Base-by-base conservation (phyloP, 257 asterid species). In the Plantago major region DNA sequence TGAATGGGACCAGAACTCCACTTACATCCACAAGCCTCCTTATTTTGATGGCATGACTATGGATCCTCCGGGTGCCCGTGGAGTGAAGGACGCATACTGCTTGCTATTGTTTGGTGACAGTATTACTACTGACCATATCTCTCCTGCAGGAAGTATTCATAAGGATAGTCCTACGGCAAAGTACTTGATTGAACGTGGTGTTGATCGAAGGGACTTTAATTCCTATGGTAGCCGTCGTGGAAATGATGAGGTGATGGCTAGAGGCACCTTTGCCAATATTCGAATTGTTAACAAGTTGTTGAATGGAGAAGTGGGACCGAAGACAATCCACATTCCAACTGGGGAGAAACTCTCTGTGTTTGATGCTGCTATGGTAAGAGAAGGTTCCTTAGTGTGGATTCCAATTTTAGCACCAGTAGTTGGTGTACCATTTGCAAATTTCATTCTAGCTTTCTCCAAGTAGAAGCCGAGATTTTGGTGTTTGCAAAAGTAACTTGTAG, bases 171-270 rank as follows among this genome's bases (percentile, higher is more conserved):
- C 98, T 16, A 89, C 98, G 60, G 98, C 98, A 0, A 88, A 80
- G 78, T 88, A 69, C 71, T 79, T 91, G 70, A 68, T 84, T 70
- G 97, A 88, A 40, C 89, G 74, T 46, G 98, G 98, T 9, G 97
- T 91, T 65, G 90, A 91, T 54, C 74, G 89, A n/a, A 88, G 58
- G 78, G 95, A 91, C 67, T 91, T 91, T 73, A 91, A 91, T 76
- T 88, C 95, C 56, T 91, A 91, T 57, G 98, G 98, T 46, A 88
- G 98, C 58, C 94, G 98, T 30, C 94, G 97, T 70, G 98, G 98
- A 56, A 91, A 91, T 63, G 98, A 91, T 76, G 97, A 91, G 71
- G 79, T 88, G 54, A 91, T 91, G 98, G 92, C 97, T 43, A 81
- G 98, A 79, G 96, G 98, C 47, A 88, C 98, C 58, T 91, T 91